Conservation (phyloP, 129 eudicot species). For the Helichrysum umbraculigerum region DNA sequence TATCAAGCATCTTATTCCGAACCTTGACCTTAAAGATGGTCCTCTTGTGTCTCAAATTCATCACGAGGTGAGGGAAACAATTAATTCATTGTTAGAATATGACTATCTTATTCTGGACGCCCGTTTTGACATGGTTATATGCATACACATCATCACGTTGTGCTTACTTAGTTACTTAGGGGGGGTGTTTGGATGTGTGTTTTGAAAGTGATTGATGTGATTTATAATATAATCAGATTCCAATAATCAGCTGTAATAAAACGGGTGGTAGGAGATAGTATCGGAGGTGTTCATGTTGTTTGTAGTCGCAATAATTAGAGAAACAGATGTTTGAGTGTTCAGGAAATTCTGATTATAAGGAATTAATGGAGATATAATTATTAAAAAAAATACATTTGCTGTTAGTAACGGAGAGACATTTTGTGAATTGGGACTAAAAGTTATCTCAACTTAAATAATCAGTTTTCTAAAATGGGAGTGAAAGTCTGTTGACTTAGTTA, state of each 20-base stretch:
- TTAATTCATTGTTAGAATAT: not conserved
- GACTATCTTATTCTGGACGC: conserved; percentile 3
- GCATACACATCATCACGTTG: not conserved
- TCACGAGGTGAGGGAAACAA: conserved; percentile 68
- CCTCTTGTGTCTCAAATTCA: conserved; percentile 87
- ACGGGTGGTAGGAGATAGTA: not conserved
- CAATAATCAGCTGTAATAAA: not conserved
- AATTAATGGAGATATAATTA: too few relatives aligned
- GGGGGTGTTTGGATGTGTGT: not conserved
- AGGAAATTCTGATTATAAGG: not conserved
- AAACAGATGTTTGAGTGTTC: not conserved
- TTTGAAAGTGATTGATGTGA: not conserved
- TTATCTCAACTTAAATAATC: too few relatives aligned
- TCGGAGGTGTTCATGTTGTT: not conserved
- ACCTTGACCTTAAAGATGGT: conserved; percentile 94
- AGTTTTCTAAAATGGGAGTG: too few relatives aligned
- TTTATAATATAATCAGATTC: not conserved
- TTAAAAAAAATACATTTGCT: too few relatives aligned
- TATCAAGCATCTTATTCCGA: conserved; percentile 84
- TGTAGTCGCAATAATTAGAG: not conserved
- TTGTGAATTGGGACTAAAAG: too few relatives aligned
- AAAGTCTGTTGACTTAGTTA: too few relatives aligned
- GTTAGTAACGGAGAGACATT: too few relatives aligned
- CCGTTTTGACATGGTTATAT: not conserved
- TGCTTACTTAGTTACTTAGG: not conserved